Conservation (phyloP, 352 stramenopile genomes). For the Plasmopara halstedii region DNA sequence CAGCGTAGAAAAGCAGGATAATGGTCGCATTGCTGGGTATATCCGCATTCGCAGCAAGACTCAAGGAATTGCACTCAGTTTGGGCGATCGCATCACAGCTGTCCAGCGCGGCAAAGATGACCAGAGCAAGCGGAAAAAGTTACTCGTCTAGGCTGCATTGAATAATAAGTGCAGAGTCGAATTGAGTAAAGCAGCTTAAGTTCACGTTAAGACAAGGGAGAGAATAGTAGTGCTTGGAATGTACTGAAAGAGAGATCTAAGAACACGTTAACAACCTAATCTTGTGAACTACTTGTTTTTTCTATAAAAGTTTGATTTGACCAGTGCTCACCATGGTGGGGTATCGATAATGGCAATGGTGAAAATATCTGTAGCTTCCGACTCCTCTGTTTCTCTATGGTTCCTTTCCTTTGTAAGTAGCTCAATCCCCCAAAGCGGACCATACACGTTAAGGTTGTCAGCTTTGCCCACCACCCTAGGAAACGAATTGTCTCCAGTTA, state of each 20-base stretch:
- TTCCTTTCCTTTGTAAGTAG: slow-evolving; percentile 17
- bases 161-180: too few relatives aligned
- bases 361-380: slow-evolving; percentile 23
- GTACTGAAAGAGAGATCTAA: slow-evolving; percentile 26
- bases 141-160: slow-evolving; percentile 45
- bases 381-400: slow-evolving; percentile 5
- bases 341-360: slow-evolving; percentile 47
- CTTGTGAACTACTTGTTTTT: slow-evolving; percentile 23
- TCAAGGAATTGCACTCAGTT: slow-evolving; percentile 98
- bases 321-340: slow-evolving; percentile 14
- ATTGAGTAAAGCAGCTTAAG: too few relatives aligned
- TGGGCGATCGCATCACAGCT: slow-evolving; percentile 98
- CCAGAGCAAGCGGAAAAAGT: slow-evolving; percentile 78
- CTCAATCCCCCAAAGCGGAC: slow-evolving; percentile 51
- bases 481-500: slow-evolving; percentile 16
- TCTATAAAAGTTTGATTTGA: slow-evolving; percentile 14
- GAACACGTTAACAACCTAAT: slow-evolving; percentile 20
- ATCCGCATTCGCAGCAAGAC: slow-evolving; percentile 99
- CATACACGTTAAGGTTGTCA: slow-evolving; percentile 39
- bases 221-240: slow-evolving; percentile 17
- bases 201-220: slow-evolving; percentile 7
- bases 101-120: slow-evolving; percentile 90
- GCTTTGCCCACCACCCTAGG: slow-evolving; percentile 37
- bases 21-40: slow-evolving; percentile 96
- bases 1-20: slow-evolving; percentile 98